Evolutionary conservation across 2,329 filamentous ascomycete genomes (phyloP).

Genomic region (Neonectria faginata): DNA sequence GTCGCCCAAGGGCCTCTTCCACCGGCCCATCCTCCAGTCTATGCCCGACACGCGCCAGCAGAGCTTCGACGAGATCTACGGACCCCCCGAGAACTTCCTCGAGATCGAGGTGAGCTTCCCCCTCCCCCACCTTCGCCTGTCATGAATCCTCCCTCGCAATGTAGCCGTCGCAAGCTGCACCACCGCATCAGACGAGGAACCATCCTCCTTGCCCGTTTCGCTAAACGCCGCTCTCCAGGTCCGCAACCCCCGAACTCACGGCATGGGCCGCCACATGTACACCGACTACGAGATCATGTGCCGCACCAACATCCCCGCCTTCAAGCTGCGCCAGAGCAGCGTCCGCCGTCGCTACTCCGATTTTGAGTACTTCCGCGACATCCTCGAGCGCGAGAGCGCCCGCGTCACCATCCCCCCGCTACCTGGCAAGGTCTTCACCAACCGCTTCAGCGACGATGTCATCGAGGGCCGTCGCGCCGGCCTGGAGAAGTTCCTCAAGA

Average conservation of each 20-base stretch:
- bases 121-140: not conserved
- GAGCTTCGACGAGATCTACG: conserved; percentile 99
- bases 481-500: conserved; percentile 94
- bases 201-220: not conserved
- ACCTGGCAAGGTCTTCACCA: conserved; percentile 97
- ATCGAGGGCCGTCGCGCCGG: conserved; percentile 95
- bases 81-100: conserved; percentile 96
- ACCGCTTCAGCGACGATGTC: conserved; percentile 97
- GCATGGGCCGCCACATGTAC: conserved; percentile 95
- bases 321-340: conserved; percentile 90
- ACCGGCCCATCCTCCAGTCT: conserved; percentile 71
- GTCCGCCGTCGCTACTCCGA: conserved; percentile 96
- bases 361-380: conserved; percentile 99
- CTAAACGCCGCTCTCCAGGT: conserved; percentile 68
- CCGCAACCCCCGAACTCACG: conserved; percentile 91
- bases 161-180: conserved; percentile 18
- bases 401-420: conserved; percentile 95
- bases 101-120: conserved; percentile 83
- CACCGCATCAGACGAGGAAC: conserved; percentile 5
- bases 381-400: conserved; percentile 93
- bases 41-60: conserved; percentile 84
- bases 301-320: conserved; percentile 97
- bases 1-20: conserved; percentile 51
- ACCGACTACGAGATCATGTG: conserved; percentile 99
- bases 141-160: conserved; percentile 1